Conservation (phyloP, 345 rosid species). For the Kandelia obovata region DNA sequence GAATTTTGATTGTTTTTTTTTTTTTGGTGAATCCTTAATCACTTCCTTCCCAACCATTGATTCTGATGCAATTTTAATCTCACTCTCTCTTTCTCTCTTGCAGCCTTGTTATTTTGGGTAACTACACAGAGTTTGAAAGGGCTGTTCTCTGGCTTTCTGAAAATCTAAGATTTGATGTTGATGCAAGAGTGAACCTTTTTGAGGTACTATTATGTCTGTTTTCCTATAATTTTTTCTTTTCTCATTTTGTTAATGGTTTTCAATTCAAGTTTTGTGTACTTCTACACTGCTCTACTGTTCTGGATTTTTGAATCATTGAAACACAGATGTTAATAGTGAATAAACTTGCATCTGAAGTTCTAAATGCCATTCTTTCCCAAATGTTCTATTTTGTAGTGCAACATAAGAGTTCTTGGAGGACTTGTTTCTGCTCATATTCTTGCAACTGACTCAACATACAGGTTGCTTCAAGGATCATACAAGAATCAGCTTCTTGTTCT, state of each 20-base stretch:
- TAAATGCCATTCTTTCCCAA: constrained; percentile 24
- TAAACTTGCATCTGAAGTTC: constrained; percentile 12
- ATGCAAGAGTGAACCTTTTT: constrained; percentile 88
- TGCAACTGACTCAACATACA: constrained; percentile 76
- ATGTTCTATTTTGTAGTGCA: constrained; percentile 65
- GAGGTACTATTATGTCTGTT: constrained; percentile 49
- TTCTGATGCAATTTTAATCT: constrained; percentile 12
- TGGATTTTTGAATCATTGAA: neutral
- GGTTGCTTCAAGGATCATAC: constrained; percentile 73
- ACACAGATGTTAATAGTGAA: constrained; percentile 4
- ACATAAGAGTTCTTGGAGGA: constrained; percentile 98
- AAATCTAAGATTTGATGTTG: constrained; percentile 69
- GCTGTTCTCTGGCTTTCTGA: constrained; percentile 85
- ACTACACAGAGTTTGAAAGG: constrained; percentile 78
- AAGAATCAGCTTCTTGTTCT: constrained; percentile 68
- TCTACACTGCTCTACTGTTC: constrained; percentile 2
- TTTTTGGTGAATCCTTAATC: neutral
- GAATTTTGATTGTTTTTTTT: neutral
- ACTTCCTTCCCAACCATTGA: neutral
- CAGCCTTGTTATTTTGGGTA: constrained; percentile 91
- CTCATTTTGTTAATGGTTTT: neutral
- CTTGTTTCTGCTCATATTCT: constrained; percentile 99
- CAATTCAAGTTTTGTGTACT: neutral
- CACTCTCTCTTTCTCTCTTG: constrained; percentile 13
- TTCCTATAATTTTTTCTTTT: neutral